Base-by-base conservation (phyloP, 2,329 filamentous ascomycete genomes). In the Juglanconis oblonga region DNA sequence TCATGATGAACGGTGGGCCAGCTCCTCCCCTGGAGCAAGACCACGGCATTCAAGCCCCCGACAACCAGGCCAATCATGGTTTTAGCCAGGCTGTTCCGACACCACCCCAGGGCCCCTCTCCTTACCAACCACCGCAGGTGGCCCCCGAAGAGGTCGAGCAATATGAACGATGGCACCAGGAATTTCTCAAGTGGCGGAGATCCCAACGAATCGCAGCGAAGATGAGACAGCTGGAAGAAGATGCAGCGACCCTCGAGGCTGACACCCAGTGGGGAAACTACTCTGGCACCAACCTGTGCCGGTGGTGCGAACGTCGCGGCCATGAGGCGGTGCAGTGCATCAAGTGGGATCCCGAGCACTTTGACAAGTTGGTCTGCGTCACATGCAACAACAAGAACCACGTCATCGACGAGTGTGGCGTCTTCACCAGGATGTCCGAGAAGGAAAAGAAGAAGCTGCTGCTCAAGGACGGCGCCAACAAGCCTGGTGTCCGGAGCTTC, bases 401-500 rank as follows among this genome's bases (percentile, higher is more conserved):
- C 42, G 1, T 4, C 10, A 31, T 62, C 4, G 59, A 59, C 42
- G 59, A 62, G 29, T 62, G 55, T 11, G 32, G 29, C 24, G 29
- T 11, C 17, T 62, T 62, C 52, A 33, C 9, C 3, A n/a, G 11
- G 2, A 35, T 52, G 48, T 0, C 10, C 9, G 2, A 4, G 1
- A 6, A 47, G 2, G 5, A 32, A 24, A 52, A 49, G 45, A 9
- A 32, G 45, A 33, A 32, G 31, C 55, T 61, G 8, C 44, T 61
- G 11, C 17, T 61, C 13, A 51, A 3, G 10, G 42, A 44, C 38
- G 59, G 59, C 3, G 55, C 38, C 10, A 3, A 48, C 17, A 29
- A 47, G 24, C 59, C 59, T 2, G 59, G 59, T 17, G 59, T 58
- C 13, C 55, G 59, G 6, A 61, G 59, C 45, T 38, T 51, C 11